Evolutionary conservation across 2,329 filamentous ascomycete species (phyloP), one percentile per base, ranked within the genome.

Genomic region (Sporothrix phasma): DNA sequence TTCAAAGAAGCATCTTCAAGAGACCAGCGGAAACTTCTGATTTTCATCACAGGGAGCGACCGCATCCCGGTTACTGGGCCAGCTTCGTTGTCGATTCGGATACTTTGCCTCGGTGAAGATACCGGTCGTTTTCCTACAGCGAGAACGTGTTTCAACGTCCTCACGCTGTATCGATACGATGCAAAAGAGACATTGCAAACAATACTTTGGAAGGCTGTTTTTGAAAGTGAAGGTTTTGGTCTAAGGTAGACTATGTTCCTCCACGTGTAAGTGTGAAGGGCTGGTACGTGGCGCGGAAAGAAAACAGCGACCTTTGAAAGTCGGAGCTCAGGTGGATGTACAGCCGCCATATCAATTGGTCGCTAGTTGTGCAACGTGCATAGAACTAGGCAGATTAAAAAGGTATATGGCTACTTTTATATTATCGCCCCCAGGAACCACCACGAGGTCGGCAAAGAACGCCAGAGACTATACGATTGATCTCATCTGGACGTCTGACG

Each of bases 151-250:
- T 97, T 97, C 76, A 96, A 96, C 73, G 85, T 87, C 73, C 72
- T 97, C 67, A 86, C 88, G 4, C 76, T 97, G 64, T 93, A 88
- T 76, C 82, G 84, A 53, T 96, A 93, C 74, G 73, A 75, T 41
- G 85, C 83, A 3, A 84, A 81, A 69, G 81, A 86, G 71, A 86
- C 83, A 68, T 74, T 96, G 65, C 88, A 90, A 73, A 76, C 75
- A 61, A 85, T 86, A 78, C 77, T 97, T 37, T 96, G 92, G 91
- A 83, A 84, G 67, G 92, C 92, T 3, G 91, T 96, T n/a, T 79
- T 85, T 68, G 91, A 92, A 74, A 95, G 92, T 71, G 91, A 96
- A 74, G 92, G 92, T 2, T 97, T 97, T 80, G 92, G 92, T 37
- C 79, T 97, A 74, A 94, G 92, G 73, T 93, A 73, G 72, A 34